phyloP scores from a whole-genome alignment of 2,329 filamentous ascomycete genomes.

The Xylaria sp. region DNA sequence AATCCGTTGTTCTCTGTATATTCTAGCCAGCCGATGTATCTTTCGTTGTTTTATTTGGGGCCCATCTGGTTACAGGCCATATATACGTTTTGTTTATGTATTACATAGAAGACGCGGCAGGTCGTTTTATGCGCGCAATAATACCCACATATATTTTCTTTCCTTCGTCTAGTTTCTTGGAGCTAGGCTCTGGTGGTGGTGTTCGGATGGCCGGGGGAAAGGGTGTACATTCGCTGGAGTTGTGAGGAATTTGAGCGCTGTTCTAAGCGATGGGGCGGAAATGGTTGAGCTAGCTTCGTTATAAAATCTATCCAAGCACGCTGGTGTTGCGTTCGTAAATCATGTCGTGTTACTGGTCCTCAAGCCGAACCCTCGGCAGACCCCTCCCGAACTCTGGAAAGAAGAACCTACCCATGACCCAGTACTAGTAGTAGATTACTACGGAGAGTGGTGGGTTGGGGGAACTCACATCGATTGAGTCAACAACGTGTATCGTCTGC shows the following conservation, averaged over 20 bases:
- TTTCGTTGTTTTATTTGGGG: constrained; percentile 9
- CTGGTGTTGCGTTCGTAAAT: neutral
- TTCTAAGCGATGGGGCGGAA: neutral
- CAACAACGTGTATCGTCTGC: too few relatives aligned
- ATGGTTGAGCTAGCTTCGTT: neutral
- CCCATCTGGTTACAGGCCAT: neutral
- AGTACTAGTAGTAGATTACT: too few relatives aligned
- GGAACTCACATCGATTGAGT: too few relatives aligned
- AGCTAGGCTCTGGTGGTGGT: neutral
- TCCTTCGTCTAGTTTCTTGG: neutral
- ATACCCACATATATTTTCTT: constrained; percentile 19
- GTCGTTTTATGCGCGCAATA: constrained; percentile 9
- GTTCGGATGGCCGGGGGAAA: neutral
- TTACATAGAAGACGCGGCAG: neutral
- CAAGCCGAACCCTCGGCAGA: too few relatives aligned
- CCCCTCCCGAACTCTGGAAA: too few relatives aligned
- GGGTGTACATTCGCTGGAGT: neutral
- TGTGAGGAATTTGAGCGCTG: neutral
- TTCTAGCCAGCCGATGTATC: constrained; percentile 24
- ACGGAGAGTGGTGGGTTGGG: too few relatives aligned
- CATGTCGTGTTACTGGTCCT: too few relatives aligned
- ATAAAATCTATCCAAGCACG: neutral
- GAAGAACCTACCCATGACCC: too few relatives aligned
- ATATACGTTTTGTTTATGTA: constrained; percentile 9
- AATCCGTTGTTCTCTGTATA: constrained; percentile 19